Percentiles rank a stretch among this genome's conserved stretches.
Evolutionary conservation across 2,329 filamentous ascomycete genomes (phyloP).

Genomic region (Coniochaeta sp.): DNA sequence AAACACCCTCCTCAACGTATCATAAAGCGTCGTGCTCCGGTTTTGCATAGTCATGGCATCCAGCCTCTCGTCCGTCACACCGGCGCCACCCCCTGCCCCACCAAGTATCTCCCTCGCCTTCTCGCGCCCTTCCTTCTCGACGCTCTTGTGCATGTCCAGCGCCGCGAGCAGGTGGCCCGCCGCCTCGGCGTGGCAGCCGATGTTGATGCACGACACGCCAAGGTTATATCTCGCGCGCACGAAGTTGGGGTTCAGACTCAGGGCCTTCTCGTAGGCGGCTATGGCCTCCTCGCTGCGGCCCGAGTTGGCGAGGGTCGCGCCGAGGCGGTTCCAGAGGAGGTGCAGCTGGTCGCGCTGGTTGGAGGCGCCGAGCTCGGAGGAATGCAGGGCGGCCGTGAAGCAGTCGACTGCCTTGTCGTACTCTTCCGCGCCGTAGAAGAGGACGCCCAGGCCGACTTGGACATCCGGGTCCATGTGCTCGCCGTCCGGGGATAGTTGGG

Average conservation of each 20-base stretch:
- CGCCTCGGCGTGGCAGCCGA: slow-evolving; percentile 88
- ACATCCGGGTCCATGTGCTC: slow-evolving; percentile 98
- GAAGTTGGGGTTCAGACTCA: slow-evolving; percentile 89
- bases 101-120: slow-evolving; percentile 78
- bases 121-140: slow-evolving; percentile 77
- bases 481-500: slow-evolving; percentile 83
- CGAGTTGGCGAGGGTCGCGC: slow-evolving; percentile 91
- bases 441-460: slow-evolving; percentile 89
- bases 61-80: slow-evolving; percentile 62
- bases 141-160: slow-evolving; percentile 89
- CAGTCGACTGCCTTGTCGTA: slow-evolving; percentile 99
- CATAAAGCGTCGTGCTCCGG: slow-evolving; percentile 92
- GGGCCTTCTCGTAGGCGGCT: slow-evolving; percentile 87
- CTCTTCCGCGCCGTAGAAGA: slow-evolving; percentile 97
- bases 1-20: slow-evolving; percentile 91
- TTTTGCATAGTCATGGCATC: slow-evolving; percentile 91
- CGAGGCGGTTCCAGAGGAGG: slow-evolving; percentile 93
- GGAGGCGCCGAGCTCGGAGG: slow-evolving; percentile 72
- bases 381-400: slow-evolving; percentile 85
- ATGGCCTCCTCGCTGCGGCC: slow-evolving; percentile 94
- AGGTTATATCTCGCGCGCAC: slow-evolving; percentile 96
- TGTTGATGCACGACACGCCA: slow-evolving; percentile 94
- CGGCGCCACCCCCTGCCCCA: slow-evolving; percentile 31
- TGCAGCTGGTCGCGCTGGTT: slow-evolving; percentile 86
- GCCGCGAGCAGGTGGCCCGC: slow-evolving; percentile 89